Evolutionary conservation across 768 basidiomycete genomes (phyloP).

Genomic region (Crassisporium funariophilum): DNA sequence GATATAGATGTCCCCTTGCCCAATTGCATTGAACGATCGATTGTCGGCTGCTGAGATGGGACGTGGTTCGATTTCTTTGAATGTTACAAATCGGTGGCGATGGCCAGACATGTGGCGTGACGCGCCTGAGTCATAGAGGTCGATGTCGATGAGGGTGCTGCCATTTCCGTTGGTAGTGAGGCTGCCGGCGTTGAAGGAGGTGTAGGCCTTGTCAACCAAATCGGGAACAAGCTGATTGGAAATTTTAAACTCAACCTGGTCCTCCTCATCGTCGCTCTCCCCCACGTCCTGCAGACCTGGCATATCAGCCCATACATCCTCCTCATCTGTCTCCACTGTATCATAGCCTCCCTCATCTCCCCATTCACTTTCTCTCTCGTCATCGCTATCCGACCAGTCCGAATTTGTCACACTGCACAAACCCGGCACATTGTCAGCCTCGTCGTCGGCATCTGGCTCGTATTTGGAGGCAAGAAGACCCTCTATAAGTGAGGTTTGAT

Average conservation of each 20-base stretch:
- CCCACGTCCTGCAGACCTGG: not conserved
- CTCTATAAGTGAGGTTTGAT: too few species aligned
- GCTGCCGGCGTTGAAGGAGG: not conserved
- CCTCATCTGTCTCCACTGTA: too few species aligned
- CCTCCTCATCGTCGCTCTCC: slow-evolving; percentile 11
- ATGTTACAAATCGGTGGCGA: slow-evolving; percentile 16
- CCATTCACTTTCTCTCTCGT: too few species aligned
- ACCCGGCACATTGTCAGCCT: too few species aligned
- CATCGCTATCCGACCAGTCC: too few species aligned
- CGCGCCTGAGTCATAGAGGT: slow-evolving; percentile 18
- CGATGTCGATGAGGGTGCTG: too few species aligned
- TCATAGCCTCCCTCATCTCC: too few species aligned
- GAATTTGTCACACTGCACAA: too few species aligned
- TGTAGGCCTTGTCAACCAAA: slow-evolving; percentile 1
- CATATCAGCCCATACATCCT: not conserved
- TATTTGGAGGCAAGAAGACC: too few species aligned
- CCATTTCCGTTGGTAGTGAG: not conserved
- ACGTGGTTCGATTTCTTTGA: slow-evolving; percentile 13
- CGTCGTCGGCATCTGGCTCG: too few species aligned
- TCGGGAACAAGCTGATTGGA: not conserved
- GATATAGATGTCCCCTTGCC: slow-evolving; percentile 18
- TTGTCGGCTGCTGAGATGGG: slow-evolving; percentile 23
- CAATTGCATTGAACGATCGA: slow-evolving; percentile 13
- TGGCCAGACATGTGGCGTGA: not conserved
- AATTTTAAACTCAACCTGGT: not conserved